Conservation (phyloP, 78 protist species). For the Dictyostelium intermedium region DNA sequence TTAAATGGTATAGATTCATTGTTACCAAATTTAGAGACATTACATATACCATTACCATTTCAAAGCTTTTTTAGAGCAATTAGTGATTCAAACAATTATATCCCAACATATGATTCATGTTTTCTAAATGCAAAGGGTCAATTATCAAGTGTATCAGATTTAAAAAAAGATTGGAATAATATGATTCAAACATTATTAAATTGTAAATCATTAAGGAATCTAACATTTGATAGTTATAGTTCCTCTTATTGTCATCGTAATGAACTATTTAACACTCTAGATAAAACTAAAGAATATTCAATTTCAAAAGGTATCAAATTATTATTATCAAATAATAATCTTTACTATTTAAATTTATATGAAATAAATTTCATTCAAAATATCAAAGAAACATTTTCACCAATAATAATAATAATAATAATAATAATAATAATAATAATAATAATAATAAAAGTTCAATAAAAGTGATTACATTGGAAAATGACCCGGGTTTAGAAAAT, state of each 20-base stretch:
- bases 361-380: not conserved
- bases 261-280: not conserved
- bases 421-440: too few relatives aligned
- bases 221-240: not conserved
- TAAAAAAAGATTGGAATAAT: not conserved
- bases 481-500: not conserved
- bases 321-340: not conserved
- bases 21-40: not conserved
- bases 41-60: not conserved
- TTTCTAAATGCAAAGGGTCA: not conserved
- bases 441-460: not conserved
- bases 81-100: not conserved
- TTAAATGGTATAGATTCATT: not conserved
- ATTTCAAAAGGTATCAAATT: not conserved
- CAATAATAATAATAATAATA: not conserved
- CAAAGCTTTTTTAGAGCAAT: not conserved
- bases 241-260: not conserved
- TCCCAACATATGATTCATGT: not conserved
- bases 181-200: not conserved
- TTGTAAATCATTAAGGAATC: not conserved
- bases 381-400: not conserved
- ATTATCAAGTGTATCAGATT: not conserved
- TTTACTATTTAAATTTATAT: not conserved
- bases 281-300: not conserved
- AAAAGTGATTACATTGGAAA: not conserved